These are phyloP conservation scores for Stagonosporopsis cucurbitacearum DNA, from an alignment of 2,329 filamentous ascomycete genomes.

Conservation along the genomic window DNA sequence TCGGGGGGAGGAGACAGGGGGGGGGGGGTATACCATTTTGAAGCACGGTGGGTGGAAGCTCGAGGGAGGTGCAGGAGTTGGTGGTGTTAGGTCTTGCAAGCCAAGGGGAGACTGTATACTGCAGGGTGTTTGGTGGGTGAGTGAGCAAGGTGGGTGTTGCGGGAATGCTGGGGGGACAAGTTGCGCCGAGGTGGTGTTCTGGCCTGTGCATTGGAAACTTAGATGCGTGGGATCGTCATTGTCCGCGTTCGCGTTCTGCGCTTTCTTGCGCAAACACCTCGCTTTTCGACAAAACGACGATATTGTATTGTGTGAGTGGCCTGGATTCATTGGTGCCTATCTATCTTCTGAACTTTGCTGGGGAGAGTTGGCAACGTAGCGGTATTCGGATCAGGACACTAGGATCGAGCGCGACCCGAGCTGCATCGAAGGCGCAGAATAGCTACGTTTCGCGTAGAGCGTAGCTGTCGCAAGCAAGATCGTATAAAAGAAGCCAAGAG, in stretches of 20 bases:
- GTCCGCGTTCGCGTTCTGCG: background rate
- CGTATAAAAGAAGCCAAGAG: background rate
- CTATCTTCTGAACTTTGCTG: background rate
- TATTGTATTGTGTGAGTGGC: background rate
- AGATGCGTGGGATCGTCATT: conserved; percentile 19
- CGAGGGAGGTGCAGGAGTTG: background rate
- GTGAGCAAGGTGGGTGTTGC: conserved; percentile 18
- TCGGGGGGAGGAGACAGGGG: background rate
- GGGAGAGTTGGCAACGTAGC: no score
- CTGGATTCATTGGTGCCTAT: background rate
- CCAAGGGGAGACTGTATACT: no score
- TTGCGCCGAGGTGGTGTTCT: conserved; percentile 8
- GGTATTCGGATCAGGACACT: background rate
- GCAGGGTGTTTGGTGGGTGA: background rate
- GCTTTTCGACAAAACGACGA: background rate
- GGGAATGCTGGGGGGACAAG: conserved; percentile 8
- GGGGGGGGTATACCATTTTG: conserved; percentile 21
- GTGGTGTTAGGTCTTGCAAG: background rate
- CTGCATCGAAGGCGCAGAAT: background rate
- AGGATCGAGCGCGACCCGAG: background rate
- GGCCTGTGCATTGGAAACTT: conserved; percentile 25
- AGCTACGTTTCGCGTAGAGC: background rate
- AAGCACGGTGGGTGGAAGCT: no score
- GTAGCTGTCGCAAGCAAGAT: background rate
- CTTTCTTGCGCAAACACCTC: conserved; percentile 2